Conservation (phyloP, 345 rosid genomes). For the Murraya koenigii region DNA sequence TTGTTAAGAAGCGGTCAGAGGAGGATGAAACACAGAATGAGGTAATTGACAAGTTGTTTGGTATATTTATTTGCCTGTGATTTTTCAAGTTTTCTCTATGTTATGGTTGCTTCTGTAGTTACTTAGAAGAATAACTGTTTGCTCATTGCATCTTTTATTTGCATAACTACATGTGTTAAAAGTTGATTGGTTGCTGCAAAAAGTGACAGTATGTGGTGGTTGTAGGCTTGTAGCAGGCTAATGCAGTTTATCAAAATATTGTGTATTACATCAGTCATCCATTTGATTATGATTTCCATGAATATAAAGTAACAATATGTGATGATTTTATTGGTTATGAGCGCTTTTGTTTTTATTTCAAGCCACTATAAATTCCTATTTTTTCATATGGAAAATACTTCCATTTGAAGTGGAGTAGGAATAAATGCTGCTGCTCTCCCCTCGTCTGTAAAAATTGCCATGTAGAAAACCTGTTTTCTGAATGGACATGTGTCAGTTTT, state of each 20-base stretch:
- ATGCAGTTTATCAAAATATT: background rate
- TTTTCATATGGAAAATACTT: background rate
- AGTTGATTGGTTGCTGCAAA: background rate
- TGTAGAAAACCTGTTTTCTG: background rate
- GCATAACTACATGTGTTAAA: background rate
- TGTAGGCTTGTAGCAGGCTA: background rate
- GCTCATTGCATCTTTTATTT: background rate
- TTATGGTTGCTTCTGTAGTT: background rate
- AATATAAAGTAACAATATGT: constrained; percentile 3
- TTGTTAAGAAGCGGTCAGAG: constrained; percentile 71
- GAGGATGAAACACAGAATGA: constrained; percentile 64
- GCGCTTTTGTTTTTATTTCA: background rate
- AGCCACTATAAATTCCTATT: background rate
- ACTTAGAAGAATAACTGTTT: background rate
- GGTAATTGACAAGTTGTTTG: constrained; percentile 32
- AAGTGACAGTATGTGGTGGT: background rate
- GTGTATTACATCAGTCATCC: background rate
- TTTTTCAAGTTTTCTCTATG: background rate
- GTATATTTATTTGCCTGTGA: background rate
- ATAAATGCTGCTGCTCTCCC: background rate
- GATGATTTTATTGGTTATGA: background rate
- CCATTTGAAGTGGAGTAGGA: background rate
- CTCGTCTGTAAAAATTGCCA: background rate
- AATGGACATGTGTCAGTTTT: background rate
- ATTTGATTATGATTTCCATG: background rate